phyloP scores from a whole-genome alignment of 2,329 filamentous ascomycete genomes.

The Sporothrix dimorphospora region DNA sequence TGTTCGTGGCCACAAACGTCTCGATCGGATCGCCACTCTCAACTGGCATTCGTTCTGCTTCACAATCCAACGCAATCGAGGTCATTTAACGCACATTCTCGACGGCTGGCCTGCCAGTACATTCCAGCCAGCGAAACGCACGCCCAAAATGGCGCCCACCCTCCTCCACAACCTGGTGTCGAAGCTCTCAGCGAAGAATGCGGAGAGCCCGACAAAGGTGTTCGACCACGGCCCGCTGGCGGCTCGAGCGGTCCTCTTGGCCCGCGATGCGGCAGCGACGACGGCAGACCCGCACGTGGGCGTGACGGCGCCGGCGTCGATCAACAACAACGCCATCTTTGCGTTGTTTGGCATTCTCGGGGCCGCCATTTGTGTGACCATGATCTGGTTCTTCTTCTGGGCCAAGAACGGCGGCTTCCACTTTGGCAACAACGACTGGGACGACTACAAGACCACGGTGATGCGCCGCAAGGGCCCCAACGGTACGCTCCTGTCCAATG shows the following conservation, averaged over 20 bases:
- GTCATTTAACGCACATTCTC: not conserved
- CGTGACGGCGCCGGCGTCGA: conserved; percentile 53
- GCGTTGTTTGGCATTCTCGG: conserved; percentile 85
- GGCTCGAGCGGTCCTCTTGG: conserved; percentile 48
- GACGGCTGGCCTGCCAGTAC: not conserved
- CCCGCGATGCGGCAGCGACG: conserved; percentile 43
- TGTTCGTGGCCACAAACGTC: not conserved
- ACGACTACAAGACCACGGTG: conserved; percentile 97
- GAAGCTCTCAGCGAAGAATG: conserved; percentile 29
- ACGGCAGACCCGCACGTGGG: conserved; percentile 50
- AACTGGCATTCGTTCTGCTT: not conserved
- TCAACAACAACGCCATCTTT: conserved; percentile 74
- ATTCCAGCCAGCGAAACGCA: not conserved
- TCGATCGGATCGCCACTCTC: not conserved
- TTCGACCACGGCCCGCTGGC: conserved; percentile 48
- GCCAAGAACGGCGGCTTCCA: conserved; percentile 94
- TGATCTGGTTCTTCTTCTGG: conserved; percentile 99
- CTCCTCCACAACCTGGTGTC: conserved; percentile 37
- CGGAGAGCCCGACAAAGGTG: conserved; percentile 34
- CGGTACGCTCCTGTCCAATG: conserved; percentile 80
- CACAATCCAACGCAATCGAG: not conserved
- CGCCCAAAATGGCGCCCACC: conserved; percentile 46
- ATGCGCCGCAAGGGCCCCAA: conserved; percentile 86
- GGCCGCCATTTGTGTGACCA: conserved; percentile 70
- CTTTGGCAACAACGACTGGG: conserved; percentile 87